A percentile compares a stretch with the other conserved stretches of the same genome.
Conservation (phyloP, 2,329 filamentous ascomycete species). For the Apiospora malaysiana region DNA sequence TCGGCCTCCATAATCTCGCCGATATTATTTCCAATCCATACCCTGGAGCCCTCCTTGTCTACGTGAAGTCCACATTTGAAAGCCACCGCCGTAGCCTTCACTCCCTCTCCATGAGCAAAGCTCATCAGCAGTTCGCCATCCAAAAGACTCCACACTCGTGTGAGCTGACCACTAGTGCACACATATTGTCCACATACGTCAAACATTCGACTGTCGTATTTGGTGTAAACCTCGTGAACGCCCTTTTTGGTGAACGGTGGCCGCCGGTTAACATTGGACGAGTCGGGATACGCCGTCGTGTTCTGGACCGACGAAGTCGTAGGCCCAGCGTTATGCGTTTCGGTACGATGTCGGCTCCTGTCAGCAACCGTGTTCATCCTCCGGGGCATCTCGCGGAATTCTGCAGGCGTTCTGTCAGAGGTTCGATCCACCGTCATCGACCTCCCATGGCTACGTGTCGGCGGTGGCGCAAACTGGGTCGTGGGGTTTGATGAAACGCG, state of each 20-base stretch:
- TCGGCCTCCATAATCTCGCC: constrained; percentile 93
- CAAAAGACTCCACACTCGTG: constrained; percentile 83
- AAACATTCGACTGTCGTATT: constrained; percentile 85
- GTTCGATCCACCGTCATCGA: constrained; percentile 57
- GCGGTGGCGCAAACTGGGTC: constrained; percentile 47
- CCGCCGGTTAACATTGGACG: constrained; percentile 82
- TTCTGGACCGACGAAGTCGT: constrained; percentile 53
- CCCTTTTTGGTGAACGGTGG: constrained; percentile 77
- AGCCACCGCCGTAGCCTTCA: constrained; percentile 79
- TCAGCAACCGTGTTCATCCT: constrained; percentile 31
- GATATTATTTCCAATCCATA: constrained; percentile 90
- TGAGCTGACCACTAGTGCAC: constrained; percentile 86
- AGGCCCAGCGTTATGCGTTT: constrained; percentile 31
- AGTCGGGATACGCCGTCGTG: constrained; percentile 77
- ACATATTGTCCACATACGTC: constrained; percentile 88
- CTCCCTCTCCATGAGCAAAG: constrained; percentile 81
- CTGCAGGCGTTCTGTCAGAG: constrained; percentile 44
- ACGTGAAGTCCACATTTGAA: constrained; percentile 85
- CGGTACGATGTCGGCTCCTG: constrained; percentile 27
- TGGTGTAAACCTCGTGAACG: constrained; percentile 77
- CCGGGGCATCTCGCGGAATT: constrained; percentile 41
- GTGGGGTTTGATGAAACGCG: constrained; percentile 54
- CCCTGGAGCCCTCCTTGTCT: constrained; percentile 76
- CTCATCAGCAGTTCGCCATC: constrained; percentile 84
- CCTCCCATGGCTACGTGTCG: constrained; percentile 50